A percentile compares a stretch with the other conserved stretches of the same genome.
These are phyloP conservation scores for Tetrapisispora arboricola DNA, from an alignment of 805 yeast species.

Conservation along the genomic window DNA sequence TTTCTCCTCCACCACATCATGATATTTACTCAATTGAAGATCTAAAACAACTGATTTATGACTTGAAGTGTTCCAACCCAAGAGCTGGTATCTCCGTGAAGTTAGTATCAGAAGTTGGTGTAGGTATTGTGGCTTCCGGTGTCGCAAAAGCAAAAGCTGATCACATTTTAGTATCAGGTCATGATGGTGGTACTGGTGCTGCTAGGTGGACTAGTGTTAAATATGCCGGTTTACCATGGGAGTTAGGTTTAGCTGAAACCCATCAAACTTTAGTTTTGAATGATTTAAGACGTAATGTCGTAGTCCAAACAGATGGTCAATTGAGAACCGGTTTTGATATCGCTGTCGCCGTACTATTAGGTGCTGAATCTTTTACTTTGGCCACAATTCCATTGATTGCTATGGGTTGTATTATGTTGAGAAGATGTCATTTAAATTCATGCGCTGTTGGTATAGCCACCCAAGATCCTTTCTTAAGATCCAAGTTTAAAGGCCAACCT, in stretches of 20 bases:
- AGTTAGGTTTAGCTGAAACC: conserved; percentile 93
- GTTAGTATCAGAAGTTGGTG: conserved; percentile 96
- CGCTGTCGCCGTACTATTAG: conserved; percentile 89
- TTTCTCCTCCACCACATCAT: conserved; percentile 98
- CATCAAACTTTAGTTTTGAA: conserved; percentile 94
- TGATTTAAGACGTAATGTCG: conserved; percentile 90
- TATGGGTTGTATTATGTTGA: conserved; percentile 94
- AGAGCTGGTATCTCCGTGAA: conserved; percentile 95
- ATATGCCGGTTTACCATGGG: conserved; percentile 98
- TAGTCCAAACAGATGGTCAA: conserved; percentile 98
- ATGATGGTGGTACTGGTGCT: conserved; percentile 99
- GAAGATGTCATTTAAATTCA: conserved; percentile 86
- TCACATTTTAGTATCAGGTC: conserved; percentile 90
- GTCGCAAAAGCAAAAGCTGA: conserved; percentile 99
- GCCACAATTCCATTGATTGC: conserved; percentile 96
- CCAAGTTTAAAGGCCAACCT: conserved; percentile 91
- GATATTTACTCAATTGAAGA: conserved; percentile 98
- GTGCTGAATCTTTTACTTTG: conserved; percentile 98
- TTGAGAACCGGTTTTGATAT: conserved; percentile 93
- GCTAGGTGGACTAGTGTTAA: conserved; percentile 95
- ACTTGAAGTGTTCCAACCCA: conserved; percentile 93
- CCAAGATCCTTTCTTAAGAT: conserved; percentile 88
- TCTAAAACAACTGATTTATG: conserved; percentile 91
- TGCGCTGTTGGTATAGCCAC: conserved; percentile 99
- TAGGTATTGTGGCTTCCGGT: conserved; percentile 98